phyloP scores from a whole-genome alignment of 2,329 filamentous ascomycete species.

The Hirsutella thompsonii region DNA sequence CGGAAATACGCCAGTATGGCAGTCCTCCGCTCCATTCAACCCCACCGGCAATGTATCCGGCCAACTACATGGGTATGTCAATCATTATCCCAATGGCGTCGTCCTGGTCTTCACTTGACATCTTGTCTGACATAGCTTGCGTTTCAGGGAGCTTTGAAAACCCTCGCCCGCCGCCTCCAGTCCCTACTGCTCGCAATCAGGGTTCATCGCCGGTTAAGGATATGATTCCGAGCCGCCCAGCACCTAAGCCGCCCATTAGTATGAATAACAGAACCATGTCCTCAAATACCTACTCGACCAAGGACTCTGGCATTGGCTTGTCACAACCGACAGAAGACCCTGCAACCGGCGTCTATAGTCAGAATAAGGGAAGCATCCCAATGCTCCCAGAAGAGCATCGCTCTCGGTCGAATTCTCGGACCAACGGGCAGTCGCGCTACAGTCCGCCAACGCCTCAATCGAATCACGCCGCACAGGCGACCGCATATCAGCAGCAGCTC shows the following conservation, averaged over 20 bases:
- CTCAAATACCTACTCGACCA: conserved; percentile 34
- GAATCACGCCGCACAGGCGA: conserved; percentile 24
- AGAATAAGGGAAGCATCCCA: conserved; percentile 40
- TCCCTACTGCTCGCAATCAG: conserved; percentile 46
- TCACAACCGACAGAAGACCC: conserved; percentile 44
- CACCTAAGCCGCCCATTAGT: conserved; percentile 70
- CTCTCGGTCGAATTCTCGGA: conserved; percentile 55
- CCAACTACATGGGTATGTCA: conserved; percentile 43
- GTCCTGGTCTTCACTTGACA: too few relatives aligned
- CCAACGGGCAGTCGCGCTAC: conserved; percentile 39
- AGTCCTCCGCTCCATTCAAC: conserved; percentile 29
- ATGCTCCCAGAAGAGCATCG: conserved; percentile 56
- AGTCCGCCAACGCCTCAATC: conserved; percentile 27
- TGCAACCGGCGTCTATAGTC: conserved; percentile 27
- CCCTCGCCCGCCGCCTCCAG: conserved; percentile 80
- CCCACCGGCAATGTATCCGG: conserved; percentile 40
- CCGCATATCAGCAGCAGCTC: conserved; percentile 47
- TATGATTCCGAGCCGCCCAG: conserved; percentile 65
- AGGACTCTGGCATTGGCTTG: conserved; percentile 52
- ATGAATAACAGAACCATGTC: conserved; percentile 44
- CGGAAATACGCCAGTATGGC: conserved; percentile 33
- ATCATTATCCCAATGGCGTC: too few relatives aligned
- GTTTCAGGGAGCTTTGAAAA: conserved; percentile 81
- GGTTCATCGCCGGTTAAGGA: conserved; percentile 32
- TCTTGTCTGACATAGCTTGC: neutral